Conservation (phyloP, 768 basidiomycete genomes). For the Lactarius vividus region DNA sequence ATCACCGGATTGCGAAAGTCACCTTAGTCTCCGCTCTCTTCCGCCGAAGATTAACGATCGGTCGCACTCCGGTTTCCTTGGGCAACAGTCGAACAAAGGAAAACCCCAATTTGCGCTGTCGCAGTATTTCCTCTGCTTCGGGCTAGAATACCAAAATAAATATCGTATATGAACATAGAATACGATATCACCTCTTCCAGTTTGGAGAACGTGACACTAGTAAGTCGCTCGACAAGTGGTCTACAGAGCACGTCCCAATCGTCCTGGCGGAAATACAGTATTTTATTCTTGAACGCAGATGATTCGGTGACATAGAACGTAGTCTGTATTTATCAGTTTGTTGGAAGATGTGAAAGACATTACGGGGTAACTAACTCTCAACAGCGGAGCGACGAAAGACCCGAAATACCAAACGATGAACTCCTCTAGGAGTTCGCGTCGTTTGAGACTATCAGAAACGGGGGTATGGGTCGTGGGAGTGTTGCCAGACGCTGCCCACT, state of each 20-base stretch:
- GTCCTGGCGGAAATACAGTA: slow-evolving; percentile 91
- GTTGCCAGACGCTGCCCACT: slow-evolving; percentile 64
- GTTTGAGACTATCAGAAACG: slow-evolving; percentile 68
- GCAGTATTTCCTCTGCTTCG: slow-evolving; percentile 62
- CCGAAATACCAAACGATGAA: slow-evolving; percentile 96
- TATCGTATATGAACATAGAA: not conserved
- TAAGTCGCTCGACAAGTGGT: slow-evolving; percentile 77
- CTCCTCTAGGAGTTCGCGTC: slow-evolving; percentile 79
- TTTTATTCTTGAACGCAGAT: slow-evolving; percentile 73
- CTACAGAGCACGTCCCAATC: slow-evolving; percentile 85
- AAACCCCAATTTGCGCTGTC: slow-evolving; percentile 73
- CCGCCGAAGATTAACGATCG: slow-evolving; percentile 85
- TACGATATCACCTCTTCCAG: slow-evolving; percentile 56
- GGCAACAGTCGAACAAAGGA: slow-evolving; percentile 88
- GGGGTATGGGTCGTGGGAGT: slow-evolving; percentile 44
- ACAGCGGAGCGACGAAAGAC: slow-evolving; percentile 71
- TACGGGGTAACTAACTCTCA: slow-evolving; percentile 54
- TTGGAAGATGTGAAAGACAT: not conserved
- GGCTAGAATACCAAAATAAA: slow-evolving; percentile 39
- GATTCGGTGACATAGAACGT: slow-evolving; percentile 95
- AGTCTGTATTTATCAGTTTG: slow-evolving; percentile 49
- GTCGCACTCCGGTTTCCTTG: slow-evolving; percentile 92
- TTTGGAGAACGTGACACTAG: slow-evolving; percentile 63
- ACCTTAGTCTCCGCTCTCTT: slow-evolving; percentile 42
- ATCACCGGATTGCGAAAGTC: slow-evolving; percentile 6